Conservation (phyloP, 257 asterid species). For the Gentiana dahurica region DNA sequence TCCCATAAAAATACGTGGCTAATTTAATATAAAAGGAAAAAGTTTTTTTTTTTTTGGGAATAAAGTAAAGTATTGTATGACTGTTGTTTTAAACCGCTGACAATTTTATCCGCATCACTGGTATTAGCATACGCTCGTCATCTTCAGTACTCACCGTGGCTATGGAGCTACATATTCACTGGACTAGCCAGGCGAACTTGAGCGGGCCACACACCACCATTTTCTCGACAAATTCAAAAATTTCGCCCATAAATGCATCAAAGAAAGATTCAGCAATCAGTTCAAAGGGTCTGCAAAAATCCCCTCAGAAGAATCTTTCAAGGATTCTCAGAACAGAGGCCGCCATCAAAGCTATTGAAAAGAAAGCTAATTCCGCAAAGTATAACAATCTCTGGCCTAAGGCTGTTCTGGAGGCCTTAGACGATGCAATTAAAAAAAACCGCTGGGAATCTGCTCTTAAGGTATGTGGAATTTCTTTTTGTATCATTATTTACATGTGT, state of each 20-base stretch:
- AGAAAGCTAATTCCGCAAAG: constrained; percentile 63
- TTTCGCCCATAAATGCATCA: constrained; percentile 9
- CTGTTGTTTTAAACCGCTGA: too few relatives aligned
- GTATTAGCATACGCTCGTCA: neutral
- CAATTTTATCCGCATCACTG: too few relatives aligned
- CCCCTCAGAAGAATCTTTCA: constrained; percentile 54
- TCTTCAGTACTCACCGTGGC: constrained; percentile 1
- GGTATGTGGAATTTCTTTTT: constrained; percentile 28
- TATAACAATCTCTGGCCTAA: constrained; percentile 71
- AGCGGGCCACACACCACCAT: constrained; percentile 10
- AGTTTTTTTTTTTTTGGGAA: too few relatives aligned
- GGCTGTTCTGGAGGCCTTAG: constrained; percentile 72
- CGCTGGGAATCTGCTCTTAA: constrained; percentile 87
- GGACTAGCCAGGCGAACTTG: constrained; percentile 18
- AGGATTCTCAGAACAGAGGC: constrained; percentile 64
- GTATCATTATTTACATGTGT: neutral
- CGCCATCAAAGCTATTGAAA: constrained; percentile 54
- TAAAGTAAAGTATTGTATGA: neutral
- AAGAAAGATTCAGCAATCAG: constrained; percentile 23
- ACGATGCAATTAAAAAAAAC: constrained; percentile 49
- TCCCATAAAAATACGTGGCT: too few relatives aligned
- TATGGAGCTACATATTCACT: constrained; percentile 47
- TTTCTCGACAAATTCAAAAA: neutral
- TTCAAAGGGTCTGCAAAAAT: constrained; percentile 30
- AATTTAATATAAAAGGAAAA: too few relatives aligned